Percentiles rank a stretch among this genome's conserved stretches.
phyloP scores from a whole-genome alignment of 2,329 filamentous ascomycete genomes.

The Dactylellina leptospora region DNA sequence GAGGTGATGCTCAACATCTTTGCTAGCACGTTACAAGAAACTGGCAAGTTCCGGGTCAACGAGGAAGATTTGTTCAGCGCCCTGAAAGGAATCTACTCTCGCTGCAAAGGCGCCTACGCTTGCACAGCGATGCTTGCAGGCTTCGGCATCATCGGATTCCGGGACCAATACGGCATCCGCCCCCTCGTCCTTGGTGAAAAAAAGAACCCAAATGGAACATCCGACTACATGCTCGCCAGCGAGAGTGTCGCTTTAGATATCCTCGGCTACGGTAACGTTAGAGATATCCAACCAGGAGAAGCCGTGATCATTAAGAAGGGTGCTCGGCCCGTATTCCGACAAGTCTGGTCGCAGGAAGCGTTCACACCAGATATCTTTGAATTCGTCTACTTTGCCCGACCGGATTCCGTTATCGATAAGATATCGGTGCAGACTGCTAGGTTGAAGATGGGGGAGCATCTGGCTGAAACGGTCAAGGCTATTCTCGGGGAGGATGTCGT shows the following conservation, averaged over 20 bases:
- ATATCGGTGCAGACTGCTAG: constrained; percentile 86
- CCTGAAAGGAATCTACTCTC: constrained; percentile 75
- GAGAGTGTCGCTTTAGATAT: constrained; percentile 85
- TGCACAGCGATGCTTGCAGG: constrained; percentile 83
- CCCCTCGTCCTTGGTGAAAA: constrained; percentile 81
- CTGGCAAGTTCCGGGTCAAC: constrained; percentile 82
- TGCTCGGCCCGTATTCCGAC: constrained; percentile 74
- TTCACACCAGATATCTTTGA: constrained; percentile 90
- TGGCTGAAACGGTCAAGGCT: constrained; percentile 76
- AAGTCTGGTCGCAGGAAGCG: constrained; percentile 72
- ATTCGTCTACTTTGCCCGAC: constrained; percentile 85
- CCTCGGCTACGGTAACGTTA: constrained; percentile 78
- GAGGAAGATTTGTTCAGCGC: constrained; percentile 78
- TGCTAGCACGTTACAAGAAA: constrained; percentile 80
- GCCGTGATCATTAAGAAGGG: constrained; percentile 82
- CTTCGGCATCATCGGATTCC: constrained; percentile 82
- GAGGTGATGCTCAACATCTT: constrained; percentile 90
- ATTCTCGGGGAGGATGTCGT: constrained; percentile 75
- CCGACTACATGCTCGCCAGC: constrained; percentile 89
- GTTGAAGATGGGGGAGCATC: constrained; percentile 83
- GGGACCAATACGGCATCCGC: constrained; percentile 82
- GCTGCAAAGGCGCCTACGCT: constrained; percentile 78
- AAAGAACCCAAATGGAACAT: constrained; percentile 71
- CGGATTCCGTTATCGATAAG: constrained; percentile 83
- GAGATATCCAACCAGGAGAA: constrained; percentile 81